phyloP scores from a whole-genome alignment of 2,329 filamentous ascomycete genomes.

The Fusarium multiceps region DNA sequence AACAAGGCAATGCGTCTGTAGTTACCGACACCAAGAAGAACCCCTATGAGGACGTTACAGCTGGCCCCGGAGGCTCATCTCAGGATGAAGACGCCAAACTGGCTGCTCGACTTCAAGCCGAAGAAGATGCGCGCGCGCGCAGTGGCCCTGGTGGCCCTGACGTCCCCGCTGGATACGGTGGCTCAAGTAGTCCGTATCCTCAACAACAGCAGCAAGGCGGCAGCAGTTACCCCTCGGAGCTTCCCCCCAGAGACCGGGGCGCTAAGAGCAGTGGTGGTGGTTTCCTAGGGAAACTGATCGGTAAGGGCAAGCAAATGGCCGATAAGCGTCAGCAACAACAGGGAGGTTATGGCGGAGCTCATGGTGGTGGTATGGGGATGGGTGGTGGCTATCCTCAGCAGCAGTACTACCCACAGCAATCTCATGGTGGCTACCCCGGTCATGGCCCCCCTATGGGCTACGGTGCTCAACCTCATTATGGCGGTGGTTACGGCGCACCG shows the following conservation, averaged over 20 bases:
- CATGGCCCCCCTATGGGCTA: constrained; percentile 46
- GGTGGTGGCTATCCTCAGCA: constrained; percentile 49
- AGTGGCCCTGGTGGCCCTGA: constrained; percentile 46
- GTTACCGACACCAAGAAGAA: constrained; percentile 73
- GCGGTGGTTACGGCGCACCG: constrained; percentile 32
- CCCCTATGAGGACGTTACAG: constrained; percentile 68
- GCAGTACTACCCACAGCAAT: constrained; percentile 43
- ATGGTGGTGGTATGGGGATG: constrained; percentile 19
- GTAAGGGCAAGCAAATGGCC: constrained; percentile 57
- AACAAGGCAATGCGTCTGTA: constrained; percentile 54
- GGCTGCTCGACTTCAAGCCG: constrained; percentile 82
- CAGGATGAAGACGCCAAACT: constrained; percentile 76
- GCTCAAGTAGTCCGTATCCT: constrained; percentile 46
- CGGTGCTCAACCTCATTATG: constrained; percentile 44
- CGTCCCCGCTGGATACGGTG: constrained; percentile 50
- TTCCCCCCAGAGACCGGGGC: constrained; percentile 55
- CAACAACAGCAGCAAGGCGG: constrained; percentile 43
- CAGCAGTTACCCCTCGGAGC: constrained; percentile 51
- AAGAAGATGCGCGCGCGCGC: constrained; percentile 76
- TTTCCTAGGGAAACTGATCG: constrained; percentile 64
- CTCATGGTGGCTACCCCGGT: constrained; percentile 39
- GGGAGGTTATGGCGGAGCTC: constrained; percentile 31
- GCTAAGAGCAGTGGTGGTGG: constrained; percentile 56
- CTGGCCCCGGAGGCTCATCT: constrained; percentile 50
- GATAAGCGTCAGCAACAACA: constrained; percentile 44